These are phyloP conservation scores for Gynandropsis gynandra DNA, from an alignment of 345 rosid species.

Conservation along the genomic window DNA sequence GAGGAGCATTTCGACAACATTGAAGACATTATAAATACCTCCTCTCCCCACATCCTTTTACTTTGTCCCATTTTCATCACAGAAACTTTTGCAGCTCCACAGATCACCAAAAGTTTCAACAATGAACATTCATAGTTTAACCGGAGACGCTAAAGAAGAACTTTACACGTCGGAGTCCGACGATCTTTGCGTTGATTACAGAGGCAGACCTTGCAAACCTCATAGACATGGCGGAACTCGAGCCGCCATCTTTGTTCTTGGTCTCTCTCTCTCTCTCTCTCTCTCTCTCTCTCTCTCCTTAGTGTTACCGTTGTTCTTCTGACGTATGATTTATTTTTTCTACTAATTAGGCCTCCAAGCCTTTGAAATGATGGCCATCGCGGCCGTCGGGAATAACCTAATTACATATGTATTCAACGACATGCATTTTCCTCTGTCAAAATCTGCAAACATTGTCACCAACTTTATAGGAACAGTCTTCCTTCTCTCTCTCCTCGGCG, in stretches of 20 bases:
- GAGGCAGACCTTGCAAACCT: slow-evolving; percentile 48
- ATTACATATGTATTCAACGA: slow-evolving; percentile 59
- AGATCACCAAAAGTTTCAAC: background rate
- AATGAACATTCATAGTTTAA: slow-evolving; percentile 20
- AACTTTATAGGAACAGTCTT: slow-evolving; percentile 84
- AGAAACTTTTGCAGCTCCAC: slow-evolving; percentile 14
- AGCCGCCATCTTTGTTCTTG: slow-evolving; percentile 65
- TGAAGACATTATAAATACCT: slow-evolving; percentile 28
- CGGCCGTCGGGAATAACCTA: slow-evolving; percentile 79
- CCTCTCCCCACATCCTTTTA: slow-evolving; percentile 22
- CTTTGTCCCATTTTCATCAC: slow-evolving; percentile 24
- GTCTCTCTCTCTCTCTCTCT: slow-evolving; percentile 26
- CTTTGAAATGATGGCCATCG: slow-evolving; percentile 69
- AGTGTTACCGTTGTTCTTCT: background rate
- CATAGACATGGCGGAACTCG: slow-evolving; percentile 62
- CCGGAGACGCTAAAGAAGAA: slow-evolving; percentile 31
- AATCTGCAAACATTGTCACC: slow-evolving; percentile 73
- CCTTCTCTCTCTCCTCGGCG: slow-evolving; percentile 79
- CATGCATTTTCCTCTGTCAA: slow-evolving; percentile 70
- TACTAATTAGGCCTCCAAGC: slow-evolving; percentile 42
- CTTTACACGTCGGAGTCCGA: slow-evolving; percentile 21
- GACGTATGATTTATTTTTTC: slow-evolving; percentile 1
- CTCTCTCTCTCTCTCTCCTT: slow-evolving; percentile 11
- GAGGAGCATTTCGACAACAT: slow-evolving; percentile 5
- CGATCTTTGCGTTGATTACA: slow-evolving; percentile 48